Evolutionary conservation across 345 rosid genomes (phyloP), one percentile per base, ranked within the genome.

Genomic region (Citrus maxima): DNA sequence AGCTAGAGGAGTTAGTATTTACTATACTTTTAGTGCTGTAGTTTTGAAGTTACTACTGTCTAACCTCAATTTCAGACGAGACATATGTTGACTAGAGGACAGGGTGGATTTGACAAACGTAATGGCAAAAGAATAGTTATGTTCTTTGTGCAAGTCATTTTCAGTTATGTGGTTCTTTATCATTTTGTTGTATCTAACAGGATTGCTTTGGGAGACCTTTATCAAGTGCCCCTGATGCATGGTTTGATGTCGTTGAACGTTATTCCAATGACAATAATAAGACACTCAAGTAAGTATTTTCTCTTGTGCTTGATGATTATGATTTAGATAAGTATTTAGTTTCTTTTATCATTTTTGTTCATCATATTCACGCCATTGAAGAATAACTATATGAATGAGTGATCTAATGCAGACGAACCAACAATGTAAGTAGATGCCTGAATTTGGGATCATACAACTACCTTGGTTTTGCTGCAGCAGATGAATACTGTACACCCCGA

Each of bases 401-500:
- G 42, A 28, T 75, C 72, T 67, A 8, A 3, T 81, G 87, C 92
- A 93, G 99, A 82, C 92, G 98, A 80, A 93, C 97, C 32, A 72
- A 89, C 10, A 92, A 95, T 24, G 70, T 80, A 61, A 90, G 24
- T 54, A 90, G 84, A 79, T 96, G 99, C 75, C 96, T 96, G 63
- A 96, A 96, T 84, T 82, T 96, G 90, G 99, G 98, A 6, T 94
- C 98, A 5, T 96, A 96, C 88, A 96, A 96, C 74, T 96, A 96
- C 85, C 97, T 96, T 77, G 99, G 99, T 13, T 96, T 96, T 84
- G 97, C 97, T 61, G 95, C 98, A 10, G 87, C 90, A 9, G 99
- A 96, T 89, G 99, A 96, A 78, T 96, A 96, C 80, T 96, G 98
- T 79, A 96, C 97, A 0, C 98, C 97, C 34, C 94, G 97, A 75